A percentile compares a stretch with the other conserved stretches of the same genome.
Conservation (phyloP, 2,329 filamentous ascomycete genomes). For the Xylaria arbuscula region DNA sequence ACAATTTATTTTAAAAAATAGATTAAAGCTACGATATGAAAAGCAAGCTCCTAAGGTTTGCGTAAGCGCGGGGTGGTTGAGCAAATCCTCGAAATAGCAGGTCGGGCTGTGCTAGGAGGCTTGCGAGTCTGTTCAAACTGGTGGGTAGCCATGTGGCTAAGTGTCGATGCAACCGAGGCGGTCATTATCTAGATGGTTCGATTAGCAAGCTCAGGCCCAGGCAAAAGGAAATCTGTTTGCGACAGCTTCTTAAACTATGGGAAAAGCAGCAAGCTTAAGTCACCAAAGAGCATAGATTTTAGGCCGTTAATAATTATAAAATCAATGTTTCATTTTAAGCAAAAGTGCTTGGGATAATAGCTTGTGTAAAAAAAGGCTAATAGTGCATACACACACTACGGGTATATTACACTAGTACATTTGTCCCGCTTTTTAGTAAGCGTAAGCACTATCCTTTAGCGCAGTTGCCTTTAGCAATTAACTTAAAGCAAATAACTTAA, state of each 20-base stretch:
- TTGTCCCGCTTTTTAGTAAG: too few species aligned
- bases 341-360: too few species aligned
- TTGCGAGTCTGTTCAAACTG: constrained; percentile 5
- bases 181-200: constrained; percentile 6
- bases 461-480: too few species aligned
- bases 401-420: too few species aligned
- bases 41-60: background rate
- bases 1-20: background rate
- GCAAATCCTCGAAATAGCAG: too few species aligned
- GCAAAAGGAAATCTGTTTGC: constrained; percentile 9
- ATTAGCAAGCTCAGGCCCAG: constrained; percentile 9
- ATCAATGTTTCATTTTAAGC: too few species aligned
- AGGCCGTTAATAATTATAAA: background rate
- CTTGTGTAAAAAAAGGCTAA: too few species aligned
- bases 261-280: constrained; percentile 4
- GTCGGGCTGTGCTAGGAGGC: background rate
- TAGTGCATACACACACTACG: too few species aligned
- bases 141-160: constrained; percentile 10
- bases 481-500: too few species aligned
- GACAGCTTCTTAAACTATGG: constrained; percentile 4
- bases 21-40: background rate
- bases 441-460: too few species aligned
- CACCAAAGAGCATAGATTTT: constrained; percentile 5
- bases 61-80: too few species aligned
- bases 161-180: constrained; percentile 10